Base-by-base conservation (phyloP, 345 rosid genomes). In the Cardiospermum halicacabum region DNA sequence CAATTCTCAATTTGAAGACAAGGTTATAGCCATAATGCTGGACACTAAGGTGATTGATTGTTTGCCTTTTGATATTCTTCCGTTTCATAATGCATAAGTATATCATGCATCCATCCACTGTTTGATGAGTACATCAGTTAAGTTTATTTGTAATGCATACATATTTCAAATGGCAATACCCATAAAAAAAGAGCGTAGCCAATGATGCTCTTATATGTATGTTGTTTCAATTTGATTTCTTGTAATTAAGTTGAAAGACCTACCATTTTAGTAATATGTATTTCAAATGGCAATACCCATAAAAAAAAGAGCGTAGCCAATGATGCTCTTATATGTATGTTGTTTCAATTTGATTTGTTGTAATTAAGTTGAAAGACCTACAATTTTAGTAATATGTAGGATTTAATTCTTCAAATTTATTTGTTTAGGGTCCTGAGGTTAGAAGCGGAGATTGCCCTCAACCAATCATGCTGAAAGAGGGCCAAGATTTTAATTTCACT, bases 401-500 rank as follows among this genome's bases (percentile, higher is more conserved):
- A 27, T 22, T 0, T 53, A 36, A 55, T 24, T 39, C 28, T 59
- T 24, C 58, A 49, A 10, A 7, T 37, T 71, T 63, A 32, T 60
- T 57, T 53, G 43, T 77, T 60, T 72, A 93, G 97, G 99, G 97
- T 54, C 99, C 99, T 75, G 99, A 94, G 84, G 99, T 94, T 67
- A 81, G 99, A 82, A 94, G 99, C 53, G 97, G 97, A 16, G 99
- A 94, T 78, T 87, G 89, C 34, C 97, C 97, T 55, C 85, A 78
- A 62, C 99, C 99, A 27, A 84, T 94, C 37, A 54, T 58, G 36
- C 83, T 94, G 0, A 61, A 84, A 67, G 92, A 85, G 75, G 97
- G 99, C 27, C 95, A 89, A 59, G 95, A 89, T 66, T 94, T 94
- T 70, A 94, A 84, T 71, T 94, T 94, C 63, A 91, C 95, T 0